These are phyloP conservation scores for Geotrichum macrosporum DNA, from an alignment of 1,139 yeast genomes.

Conservation along the genomic window DNA sequence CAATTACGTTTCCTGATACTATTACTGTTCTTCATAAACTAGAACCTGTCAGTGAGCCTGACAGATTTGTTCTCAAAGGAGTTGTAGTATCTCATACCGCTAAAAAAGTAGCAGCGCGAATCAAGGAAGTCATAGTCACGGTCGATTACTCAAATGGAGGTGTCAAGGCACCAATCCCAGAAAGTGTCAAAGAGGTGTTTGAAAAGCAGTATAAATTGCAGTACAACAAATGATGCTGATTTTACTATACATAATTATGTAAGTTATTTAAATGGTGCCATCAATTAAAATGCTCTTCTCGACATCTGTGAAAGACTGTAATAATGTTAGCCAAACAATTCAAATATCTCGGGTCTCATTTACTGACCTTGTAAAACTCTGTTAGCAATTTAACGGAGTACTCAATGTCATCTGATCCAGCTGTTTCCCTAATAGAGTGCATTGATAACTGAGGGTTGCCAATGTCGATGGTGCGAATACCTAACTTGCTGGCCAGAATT, in stretches of 20 bases:
- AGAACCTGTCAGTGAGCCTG: constrained; percentile 29
- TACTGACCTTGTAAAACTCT: constrained; percentile 43
- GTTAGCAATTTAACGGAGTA: constrained; percentile 58
- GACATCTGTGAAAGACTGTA: not conserved
- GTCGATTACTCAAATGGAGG: constrained; percentile 36
- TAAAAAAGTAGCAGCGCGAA: constrained; percentile 37
- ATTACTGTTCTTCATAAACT: constrained; percentile 36
- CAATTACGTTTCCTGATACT: constrained; percentile 35
- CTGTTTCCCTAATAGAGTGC: constrained; percentile 95
- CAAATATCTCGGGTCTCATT: not conserved
- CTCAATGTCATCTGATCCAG: constrained; percentile 72
- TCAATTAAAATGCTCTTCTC: constrained; percentile 8
- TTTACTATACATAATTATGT: too few species aligned
- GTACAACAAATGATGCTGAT: not conserved
- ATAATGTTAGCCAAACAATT: not conserved
- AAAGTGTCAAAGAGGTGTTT: constrained; percentile 21
- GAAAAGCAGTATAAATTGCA: constrained; percentile 17
- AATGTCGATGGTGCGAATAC: constrained; percentile 82
- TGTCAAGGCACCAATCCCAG: constrained; percentile 35
- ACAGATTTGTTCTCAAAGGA: constrained; percentile 35
- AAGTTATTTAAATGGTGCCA: too few species aligned
- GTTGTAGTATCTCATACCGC: constrained; percentile 39
- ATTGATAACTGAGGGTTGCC: constrained; percentile 93
- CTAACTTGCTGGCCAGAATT: constrained; percentile 79
- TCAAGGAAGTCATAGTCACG: constrained; percentile 35